phyloP scores from a whole-genome alignment of 176 grass and related monocot species.

The Thalia dealbata region DNA sequence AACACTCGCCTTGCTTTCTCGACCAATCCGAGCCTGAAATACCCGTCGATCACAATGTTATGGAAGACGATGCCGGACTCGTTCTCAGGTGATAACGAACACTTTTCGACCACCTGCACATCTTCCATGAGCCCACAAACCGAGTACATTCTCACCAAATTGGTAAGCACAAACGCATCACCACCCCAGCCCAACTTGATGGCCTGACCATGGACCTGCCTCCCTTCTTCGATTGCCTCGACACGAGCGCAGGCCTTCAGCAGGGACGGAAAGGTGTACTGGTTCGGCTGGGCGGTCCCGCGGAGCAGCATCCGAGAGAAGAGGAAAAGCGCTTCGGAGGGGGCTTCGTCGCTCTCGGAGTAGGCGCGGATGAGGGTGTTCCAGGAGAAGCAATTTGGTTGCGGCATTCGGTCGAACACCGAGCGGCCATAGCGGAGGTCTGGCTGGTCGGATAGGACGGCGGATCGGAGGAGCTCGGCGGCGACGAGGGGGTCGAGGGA shows the following conservation, averaged over 20 bases:
- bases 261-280: conserved; percentile 52
- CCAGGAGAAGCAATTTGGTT: conserved; percentile 37
- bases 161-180: conserved; percentile 49
- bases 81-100: not conserved
- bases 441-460: conserved; percentile 13
- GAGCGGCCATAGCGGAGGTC: conserved; percentile 22
- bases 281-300: conserved; percentile 25
- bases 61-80: conserved; percentile 10
- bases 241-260: conserved; percentile 53
- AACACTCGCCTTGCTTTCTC: conserved; percentile 1
- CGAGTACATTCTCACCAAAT: conserved; percentile 33
- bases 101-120: not conserved
- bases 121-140: conserved; percentile 22
- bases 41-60: conserved; percentile 20
- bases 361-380: conserved; percentile 35
- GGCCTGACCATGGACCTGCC: conserved; percentile 28
- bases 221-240: conserved; percentile 14
- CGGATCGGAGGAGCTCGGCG: conserved; percentile 24
- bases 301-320: conserved; percentile 27
- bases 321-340: conserved; percentile 14
- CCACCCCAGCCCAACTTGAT: conserved; percentile 23
- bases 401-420: conserved; percentile 32
- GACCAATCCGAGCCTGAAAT: conserved; percentile 17
- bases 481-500: conserved; percentile 23
- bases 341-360: conserved; percentile 18